A percentile compares a stretch with the other conserved stretches of the same genome.
Evolutionary conservation across 306 rosid genomes (phyloP).

Genomic region (Cajanus cajan): DNA sequence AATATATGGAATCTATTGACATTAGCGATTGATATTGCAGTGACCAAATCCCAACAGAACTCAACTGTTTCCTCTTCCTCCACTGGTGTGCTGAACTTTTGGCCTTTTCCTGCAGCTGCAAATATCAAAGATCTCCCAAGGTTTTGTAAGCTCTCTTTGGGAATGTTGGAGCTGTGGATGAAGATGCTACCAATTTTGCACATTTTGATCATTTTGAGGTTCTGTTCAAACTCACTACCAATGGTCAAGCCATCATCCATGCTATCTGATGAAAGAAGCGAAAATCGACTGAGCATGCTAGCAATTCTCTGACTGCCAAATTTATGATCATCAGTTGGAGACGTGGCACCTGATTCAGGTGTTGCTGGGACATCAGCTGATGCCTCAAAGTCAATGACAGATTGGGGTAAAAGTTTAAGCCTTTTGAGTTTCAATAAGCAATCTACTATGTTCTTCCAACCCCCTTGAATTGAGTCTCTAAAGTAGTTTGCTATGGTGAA

Average conservation of each 20-base stretch:
- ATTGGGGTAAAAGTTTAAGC: constrained; percentile 73
- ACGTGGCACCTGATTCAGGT: constrained; percentile 47
- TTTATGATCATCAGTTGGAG: constrained; percentile 47
- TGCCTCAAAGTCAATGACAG: constrained; percentile 60
- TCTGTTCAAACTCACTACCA: constrained; percentile 83
- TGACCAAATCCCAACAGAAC: constrained; percentile 89
- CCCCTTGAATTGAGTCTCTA: constrained; percentile 71
- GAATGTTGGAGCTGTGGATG: constrained; percentile 58
- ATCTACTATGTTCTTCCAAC: constrained; percentile 89
- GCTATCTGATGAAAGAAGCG: constrained; percentile 58
- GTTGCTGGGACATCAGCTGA: constrained; percentile 31
- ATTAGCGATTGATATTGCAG: constrained; percentile 56
- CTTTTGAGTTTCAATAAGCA: constrained; percentile 85
- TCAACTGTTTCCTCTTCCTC: constrained; percentile 95
- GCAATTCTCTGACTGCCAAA: constrained; percentile 44
- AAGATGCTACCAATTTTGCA: constrained; percentile 77
- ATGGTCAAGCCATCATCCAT: constrained; percentile 62
- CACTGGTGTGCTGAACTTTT: constrained; percentile 80
- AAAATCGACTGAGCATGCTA: constrained; percentile 47
- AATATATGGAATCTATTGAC: constrained; percentile 57
- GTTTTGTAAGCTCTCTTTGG: constrained; percentile 60
- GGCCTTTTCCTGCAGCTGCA: constrained; percentile 94
- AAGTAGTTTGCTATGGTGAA: constrained; percentile 76
- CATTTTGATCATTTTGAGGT: constrained; percentile 71
- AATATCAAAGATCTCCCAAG: constrained; percentile 77